phyloP scores from a whole-genome alignment of 208 protist species.

The Leishmania braziliensis region DNA sequence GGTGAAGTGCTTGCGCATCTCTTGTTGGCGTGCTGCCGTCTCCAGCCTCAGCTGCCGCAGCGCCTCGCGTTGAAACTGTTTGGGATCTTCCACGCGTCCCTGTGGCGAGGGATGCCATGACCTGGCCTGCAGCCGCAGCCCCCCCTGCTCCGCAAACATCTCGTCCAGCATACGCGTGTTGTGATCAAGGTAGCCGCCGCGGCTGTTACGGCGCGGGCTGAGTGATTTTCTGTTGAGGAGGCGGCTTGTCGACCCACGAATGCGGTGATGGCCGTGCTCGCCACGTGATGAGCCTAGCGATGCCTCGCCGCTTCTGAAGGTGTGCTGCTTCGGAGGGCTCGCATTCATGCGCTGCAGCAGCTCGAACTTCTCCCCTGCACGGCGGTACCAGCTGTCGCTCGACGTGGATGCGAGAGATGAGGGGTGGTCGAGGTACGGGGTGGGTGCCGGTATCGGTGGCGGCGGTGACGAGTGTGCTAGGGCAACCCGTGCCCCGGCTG shows the following conservation, averaged over 20 bases:
- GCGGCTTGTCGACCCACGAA: constrained; percentile 9
- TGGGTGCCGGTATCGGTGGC: neutral
- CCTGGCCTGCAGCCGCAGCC: neutral
- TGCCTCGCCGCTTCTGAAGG: constrained; percentile 10
- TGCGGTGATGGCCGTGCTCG: constrained; percentile 2
- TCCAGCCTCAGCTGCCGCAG: constrained; percentile 24
- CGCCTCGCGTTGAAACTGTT: constrained; percentile 21
- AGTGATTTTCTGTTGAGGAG: constrained; percentile 5
- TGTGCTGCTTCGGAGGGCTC: constrained; percentile 24
- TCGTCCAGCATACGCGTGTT: constrained; percentile 39
- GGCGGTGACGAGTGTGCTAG: neutral
- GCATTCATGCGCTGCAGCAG: constrained; percentile 69
- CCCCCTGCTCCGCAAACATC: constrained; percentile 37
- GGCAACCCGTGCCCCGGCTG: neutral
- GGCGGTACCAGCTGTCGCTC: constrained; percentile 51
- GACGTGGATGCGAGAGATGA: constrained; percentile 4
- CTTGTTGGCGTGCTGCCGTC: constrained; percentile 33
- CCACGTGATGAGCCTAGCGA: neutral
- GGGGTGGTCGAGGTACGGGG: constrained; percentile 12
- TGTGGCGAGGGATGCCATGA: constrained; percentile 3
- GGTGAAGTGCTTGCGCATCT: constrained; percentile 42
- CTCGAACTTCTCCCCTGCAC: constrained; percentile 65
- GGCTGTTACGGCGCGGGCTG: constrained; percentile 12
- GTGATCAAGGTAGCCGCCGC: constrained; percentile 25
- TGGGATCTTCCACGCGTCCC: constrained; percentile 24